Percentiles rank a stretch among this genome's conserved stretches.
These are phyloP conservation scores for Ceratocystis smalleyi DNA, from an alignment of 2,329 filamentous ascomycete species.

Conservation along the genomic window DNA sequence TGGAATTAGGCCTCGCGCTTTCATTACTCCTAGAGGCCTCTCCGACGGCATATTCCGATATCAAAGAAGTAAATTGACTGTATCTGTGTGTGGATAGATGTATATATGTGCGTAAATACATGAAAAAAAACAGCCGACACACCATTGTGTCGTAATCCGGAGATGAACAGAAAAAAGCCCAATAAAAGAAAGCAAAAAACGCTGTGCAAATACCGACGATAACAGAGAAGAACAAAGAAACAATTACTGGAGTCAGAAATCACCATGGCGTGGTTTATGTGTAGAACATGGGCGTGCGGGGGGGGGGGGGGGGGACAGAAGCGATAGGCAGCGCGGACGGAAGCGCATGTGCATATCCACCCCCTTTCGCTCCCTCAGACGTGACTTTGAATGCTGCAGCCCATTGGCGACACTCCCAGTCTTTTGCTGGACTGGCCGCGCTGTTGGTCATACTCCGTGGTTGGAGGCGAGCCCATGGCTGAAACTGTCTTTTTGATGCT, in stretches of 20 bases:
- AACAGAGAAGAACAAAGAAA: neutral
- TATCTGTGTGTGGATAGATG: neutral
- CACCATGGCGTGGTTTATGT: neutral
- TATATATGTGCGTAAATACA: neutral
- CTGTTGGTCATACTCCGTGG: slow-evolving; percentile 16
- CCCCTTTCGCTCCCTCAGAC: slow-evolving; percentile 4
- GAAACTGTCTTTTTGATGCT: slow-evolving; percentile 17
- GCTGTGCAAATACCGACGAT: neutral
- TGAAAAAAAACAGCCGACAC: neutral
- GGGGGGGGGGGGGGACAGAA: no score
- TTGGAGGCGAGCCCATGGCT: slow-evolving; percentile 18
- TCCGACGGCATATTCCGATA: neutral
- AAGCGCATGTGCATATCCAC: neutral
- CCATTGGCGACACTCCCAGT: slow-evolving; percentile 16
- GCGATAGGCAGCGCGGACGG: neutral
- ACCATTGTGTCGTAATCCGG: slow-evolving; percentile 11
- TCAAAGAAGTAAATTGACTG: neutral
- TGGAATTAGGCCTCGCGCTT: neutral
- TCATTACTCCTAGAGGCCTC: neutral
- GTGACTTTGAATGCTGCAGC: slow-evolving; percentile 13
- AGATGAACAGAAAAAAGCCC: neutral
- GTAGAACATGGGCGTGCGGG: neutral
- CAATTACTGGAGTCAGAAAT: neutral
- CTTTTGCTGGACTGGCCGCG: slow-evolving; percentile 16
- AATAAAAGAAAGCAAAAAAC: neutral